phyloP scores from a whole-genome alignment of 2,329 filamentous ascomycete genomes.

The Drechslerella coelobrocha region DNA sequence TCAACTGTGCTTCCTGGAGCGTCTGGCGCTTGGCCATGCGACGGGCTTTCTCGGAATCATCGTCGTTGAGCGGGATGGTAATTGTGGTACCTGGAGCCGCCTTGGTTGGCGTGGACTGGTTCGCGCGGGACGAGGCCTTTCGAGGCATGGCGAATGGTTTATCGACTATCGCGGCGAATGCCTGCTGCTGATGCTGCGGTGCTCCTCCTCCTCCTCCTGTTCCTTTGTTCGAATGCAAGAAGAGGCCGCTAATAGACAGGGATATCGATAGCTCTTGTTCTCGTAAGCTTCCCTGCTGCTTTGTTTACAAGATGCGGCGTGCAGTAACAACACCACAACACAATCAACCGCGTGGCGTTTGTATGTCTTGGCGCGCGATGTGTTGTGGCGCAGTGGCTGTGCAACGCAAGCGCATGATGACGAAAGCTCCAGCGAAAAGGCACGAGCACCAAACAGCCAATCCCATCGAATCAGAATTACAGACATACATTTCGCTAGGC shows the following conservation, averaged over 20 bases:
- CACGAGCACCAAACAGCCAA: neutral
- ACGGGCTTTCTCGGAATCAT: constrained; percentile 87
- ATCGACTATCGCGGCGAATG: neutral
- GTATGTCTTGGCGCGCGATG: neutral
- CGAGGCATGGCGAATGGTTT: constrained; percentile 32
- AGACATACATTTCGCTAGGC: neutral
- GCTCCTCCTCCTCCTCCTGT: too few relatives aligned
- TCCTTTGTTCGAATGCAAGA: too few relatives aligned
- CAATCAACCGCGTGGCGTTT: neutral
- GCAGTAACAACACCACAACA: neutral
- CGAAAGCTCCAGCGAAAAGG: too few relatives aligned
- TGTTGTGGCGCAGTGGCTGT: neutral
- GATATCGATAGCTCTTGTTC: neutral
- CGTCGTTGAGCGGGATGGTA: constrained; percentile 95
- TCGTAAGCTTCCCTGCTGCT: neutral
- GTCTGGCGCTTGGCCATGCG: constrained; percentile 86
- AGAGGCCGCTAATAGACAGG: neutral
- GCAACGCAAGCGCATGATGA: neutral
- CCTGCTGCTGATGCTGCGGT: too few relatives aligned
- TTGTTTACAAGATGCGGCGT: neutral
- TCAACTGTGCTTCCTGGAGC: constrained; percentile 87
- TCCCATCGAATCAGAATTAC: neutral
- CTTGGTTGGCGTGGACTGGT: constrained; percentile 37
- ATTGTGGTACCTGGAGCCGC: constrained; percentile 41
- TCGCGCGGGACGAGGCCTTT: constrained; percentile 30